Conservation (phyloP, 768 basidiomycete species). For the Trichaptum fuscoviolaceum region DNA sequence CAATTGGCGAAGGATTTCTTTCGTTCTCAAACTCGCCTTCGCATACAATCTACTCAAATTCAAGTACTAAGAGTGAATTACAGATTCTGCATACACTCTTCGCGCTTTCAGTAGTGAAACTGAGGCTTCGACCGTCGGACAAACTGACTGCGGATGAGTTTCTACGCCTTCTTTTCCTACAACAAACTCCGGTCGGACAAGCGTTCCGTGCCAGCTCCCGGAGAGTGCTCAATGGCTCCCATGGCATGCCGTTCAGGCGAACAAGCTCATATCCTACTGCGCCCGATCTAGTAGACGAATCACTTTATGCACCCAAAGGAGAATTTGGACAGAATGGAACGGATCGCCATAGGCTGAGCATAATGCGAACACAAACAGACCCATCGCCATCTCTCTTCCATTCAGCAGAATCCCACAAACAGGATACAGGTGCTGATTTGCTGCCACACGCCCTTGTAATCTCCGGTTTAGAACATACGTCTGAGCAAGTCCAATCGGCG, state of each 20-base stretch:
- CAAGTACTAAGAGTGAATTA: neutral
- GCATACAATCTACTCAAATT: neutral
- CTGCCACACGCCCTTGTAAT: constrained; percentile 58
- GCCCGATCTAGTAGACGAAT: neutral
- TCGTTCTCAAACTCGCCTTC: neutral
- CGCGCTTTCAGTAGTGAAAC: neutral
- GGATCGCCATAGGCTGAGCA: neutral
- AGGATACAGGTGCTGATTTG: neutral
- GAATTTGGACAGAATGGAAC: neutral
- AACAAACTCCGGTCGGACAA: neutral
- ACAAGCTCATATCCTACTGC: neutral
- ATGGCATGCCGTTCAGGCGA: neutral
- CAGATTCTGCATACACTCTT: neutral
- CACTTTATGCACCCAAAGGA: neutral
- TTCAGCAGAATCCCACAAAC: neutral
- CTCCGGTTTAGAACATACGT: constrained; percentile 64
- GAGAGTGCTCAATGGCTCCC: neutral
- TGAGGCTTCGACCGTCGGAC: neutral
- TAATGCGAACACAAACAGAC: neutral
- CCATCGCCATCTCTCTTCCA: neutral
- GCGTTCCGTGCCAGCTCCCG: neutral
- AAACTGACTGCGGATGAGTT: neutral
- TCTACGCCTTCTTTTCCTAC: neutral
- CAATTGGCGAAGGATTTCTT: neutral
- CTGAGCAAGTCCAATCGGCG: constrained; percentile 49